These are phyloP conservation scores for Cyphellophora europaea DNA, from an alignment of 2,329 filamentous ascomycete species.

Conservation along the genomic window DNA sequence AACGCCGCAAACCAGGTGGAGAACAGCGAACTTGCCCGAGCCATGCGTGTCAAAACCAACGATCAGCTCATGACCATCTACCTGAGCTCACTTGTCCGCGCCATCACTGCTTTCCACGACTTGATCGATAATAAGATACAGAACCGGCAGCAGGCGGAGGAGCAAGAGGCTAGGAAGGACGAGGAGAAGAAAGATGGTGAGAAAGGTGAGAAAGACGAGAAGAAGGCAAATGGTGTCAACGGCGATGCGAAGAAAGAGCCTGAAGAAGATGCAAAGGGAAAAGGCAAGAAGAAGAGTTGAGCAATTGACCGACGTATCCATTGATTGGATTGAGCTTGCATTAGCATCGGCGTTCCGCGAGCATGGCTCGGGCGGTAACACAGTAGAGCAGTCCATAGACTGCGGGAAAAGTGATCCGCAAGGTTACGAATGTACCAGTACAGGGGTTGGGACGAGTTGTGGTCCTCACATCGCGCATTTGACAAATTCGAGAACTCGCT, in stretches of 20 bases:
- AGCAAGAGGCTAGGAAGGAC: constrained; percentile 76
- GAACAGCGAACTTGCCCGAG: constrained; percentile 81
- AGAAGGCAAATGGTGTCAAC: constrained; percentile 40
- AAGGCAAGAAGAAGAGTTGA: constrained; percentile 50
- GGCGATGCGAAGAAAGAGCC: constrained; percentile 48
- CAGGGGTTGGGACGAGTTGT: too few species aligned
- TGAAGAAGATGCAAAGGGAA: constrained; percentile 47
- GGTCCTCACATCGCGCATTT: too few species aligned
- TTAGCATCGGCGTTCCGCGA: constrained; percentile 1
- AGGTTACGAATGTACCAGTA: too few species aligned
- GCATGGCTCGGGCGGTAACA: too few species aligned
- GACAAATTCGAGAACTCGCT: too few species aligned
- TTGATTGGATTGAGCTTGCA: too few species aligned
- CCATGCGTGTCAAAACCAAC: constrained; percentile 98
- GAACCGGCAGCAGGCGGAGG: constrained; percentile 93
- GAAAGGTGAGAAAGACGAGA: constrained; percentile 44
- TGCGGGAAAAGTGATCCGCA: too few species aligned
- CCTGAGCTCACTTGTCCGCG: constrained; percentile 88
- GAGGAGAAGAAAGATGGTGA: constrained; percentile 54
- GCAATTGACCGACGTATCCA: too few species aligned
- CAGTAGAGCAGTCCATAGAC: too few species aligned
- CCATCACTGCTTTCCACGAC: constrained; percentile 98
- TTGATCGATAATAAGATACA: constrained; percentile 99
- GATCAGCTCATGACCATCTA: constrained; percentile 99
- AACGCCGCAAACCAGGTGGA: constrained; percentile 49